A percentile compares a stretch with the other conserved stretches of the same genome.
These are phyloP conservation scores for Aquilaria yunnanensis DNA, from an alignment of 345 rosid species.

Conservation along the genomic window DNA sequence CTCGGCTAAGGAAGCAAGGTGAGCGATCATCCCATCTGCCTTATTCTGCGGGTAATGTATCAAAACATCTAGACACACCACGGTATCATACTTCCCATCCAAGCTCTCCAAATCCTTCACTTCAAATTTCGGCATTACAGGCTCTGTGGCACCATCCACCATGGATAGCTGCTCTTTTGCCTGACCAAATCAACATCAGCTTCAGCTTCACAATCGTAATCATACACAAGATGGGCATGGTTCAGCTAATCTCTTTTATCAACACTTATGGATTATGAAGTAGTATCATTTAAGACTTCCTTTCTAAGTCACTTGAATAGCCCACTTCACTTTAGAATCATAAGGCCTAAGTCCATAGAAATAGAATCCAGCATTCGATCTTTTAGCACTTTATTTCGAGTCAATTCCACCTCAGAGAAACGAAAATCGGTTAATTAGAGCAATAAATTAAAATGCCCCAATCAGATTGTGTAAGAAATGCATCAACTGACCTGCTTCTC, in stretches of 20 bases:
- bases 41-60: slow-evolving; percentile 93
- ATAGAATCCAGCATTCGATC: neutral
- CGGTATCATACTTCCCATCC: slow-evolving; percentile 68
- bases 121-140: slow-evolving; percentile 59
- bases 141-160: slow-evolving; percentile 19
- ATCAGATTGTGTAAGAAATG: neutral
- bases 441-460: neutral
- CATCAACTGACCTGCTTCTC: slow-evolving; percentile 47
- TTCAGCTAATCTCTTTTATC: no score
- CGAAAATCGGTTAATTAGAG: no score
- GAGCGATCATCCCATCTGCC: slow-evolving; percentile 93
- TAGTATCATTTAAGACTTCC: neutral
- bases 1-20: slow-evolving; percentile 87
- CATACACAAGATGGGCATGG: neutral
- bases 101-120: slow-evolving; percentile 87
- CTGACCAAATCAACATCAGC: slow-evolving; percentile 26
- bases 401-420: no score
- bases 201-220: neutral
- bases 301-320: no score
- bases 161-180: slow-evolving; percentile 55
- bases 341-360: neutral
- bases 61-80: slow-evolving; percentile 84
- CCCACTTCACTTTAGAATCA: no score
- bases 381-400: no score
- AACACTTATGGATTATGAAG: neutral